Percentiles rank a stretch among this genome's conserved stretches.
phyloP scores from a whole-genome alignment of 352 stramenopile species.

The Pythium coloratum region DNA sequence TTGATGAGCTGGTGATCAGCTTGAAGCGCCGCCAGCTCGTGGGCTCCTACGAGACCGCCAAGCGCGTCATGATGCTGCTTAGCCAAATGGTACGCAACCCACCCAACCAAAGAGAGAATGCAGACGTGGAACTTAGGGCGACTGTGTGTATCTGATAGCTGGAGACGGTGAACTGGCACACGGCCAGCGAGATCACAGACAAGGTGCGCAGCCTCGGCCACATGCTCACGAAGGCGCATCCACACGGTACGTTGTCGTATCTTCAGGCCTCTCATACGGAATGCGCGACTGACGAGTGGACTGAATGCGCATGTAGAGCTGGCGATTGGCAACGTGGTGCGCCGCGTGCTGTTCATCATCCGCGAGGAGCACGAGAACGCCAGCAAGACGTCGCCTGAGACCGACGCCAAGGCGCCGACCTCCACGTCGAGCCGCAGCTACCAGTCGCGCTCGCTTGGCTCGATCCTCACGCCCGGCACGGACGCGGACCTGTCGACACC shows the following conservation, averaged over 20 bases:
- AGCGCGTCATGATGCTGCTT: slow-evolving; percentile 73
- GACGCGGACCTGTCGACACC: slow-evolving; percentile 83
- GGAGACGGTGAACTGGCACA: slow-evolving; percentile 78
- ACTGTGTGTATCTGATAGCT: slow-evolving; percentile 35
- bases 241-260: slow-evolving; percentile 40
- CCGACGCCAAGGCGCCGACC: slow-evolving; percentile 9
- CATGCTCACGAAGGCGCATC: slow-evolving; percentile 82
- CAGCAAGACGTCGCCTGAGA: slow-evolving; percentile 46
- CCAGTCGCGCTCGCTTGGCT: slow-evolving; percentile 75
- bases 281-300: neutral
- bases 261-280: neutral
- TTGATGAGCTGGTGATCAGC: slow-evolving; percentile 75
- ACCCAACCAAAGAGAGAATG: neutral
- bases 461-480: slow-evolving; percentile 77
- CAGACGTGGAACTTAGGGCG: neutral
- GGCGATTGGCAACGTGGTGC: slow-evolving; percentile 88
- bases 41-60: slow-evolving; percentile 81
- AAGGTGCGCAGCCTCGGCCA: slow-evolving; percentile 78
- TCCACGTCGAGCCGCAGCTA: slow-evolving; percentile 47
- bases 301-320: slow-evolving; percentile 43
- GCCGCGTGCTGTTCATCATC: slow-evolving; percentile 88
- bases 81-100: slow-evolving; percentile 57
- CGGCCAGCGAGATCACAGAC: slow-evolving; percentile 79
- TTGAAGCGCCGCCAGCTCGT: slow-evolving; percentile 79
- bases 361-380: slow-evolving; percentile 84